These are phyloP conservation scores for Cyathus striatus DNA, from an alignment of 768 basidiomycete genomes.

Conservation along the genomic window DNA sequence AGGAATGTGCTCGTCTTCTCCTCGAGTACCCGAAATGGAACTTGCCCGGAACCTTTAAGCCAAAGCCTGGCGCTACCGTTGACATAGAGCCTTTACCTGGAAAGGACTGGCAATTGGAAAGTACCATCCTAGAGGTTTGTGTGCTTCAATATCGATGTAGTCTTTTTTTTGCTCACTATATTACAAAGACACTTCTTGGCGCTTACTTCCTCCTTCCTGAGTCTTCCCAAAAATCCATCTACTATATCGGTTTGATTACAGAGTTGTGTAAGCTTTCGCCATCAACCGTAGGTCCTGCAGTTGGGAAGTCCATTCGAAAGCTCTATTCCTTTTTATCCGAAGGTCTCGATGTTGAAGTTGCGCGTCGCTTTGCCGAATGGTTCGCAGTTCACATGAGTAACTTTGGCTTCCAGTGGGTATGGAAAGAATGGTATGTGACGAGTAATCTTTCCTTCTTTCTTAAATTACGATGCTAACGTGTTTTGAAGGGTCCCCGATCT, in stretches of 20 bases:
- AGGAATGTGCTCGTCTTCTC: constrained; percentile 86
- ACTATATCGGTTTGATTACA: constrained; percentile 84
- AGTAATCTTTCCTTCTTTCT: neutral
- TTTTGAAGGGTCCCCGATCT: constrained; percentile 79
- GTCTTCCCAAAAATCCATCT: constrained; percentile 71
- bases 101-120: constrained; percentile 87
- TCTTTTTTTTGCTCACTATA: constrained; percentile 1
- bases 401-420: constrained; percentile 97
- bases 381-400: constrained; percentile 96
- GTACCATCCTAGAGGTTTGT: constrained; percentile 77
- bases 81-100: constrained; percentile 46
- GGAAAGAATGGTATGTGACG: constrained; percentile 89
- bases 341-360: constrained; percentile 82
- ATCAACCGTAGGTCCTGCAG: constrained; percentile 87
- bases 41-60: constrained; percentile 78
- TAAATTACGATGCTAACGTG: neutral
- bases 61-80: constrained; percentile 57
- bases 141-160: neutral
- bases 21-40: constrained; percentile 87
- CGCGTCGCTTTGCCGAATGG: constrained; percentile 88
- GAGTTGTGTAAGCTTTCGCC: constrained; percentile 96
- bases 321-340: constrained; percentile 76
- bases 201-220: constrained; percentile 74
- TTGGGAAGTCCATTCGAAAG: constrained; percentile 91
- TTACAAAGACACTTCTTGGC: constrained; percentile 61